These are phyloP conservation scores for Centrapalus pauciflorus DNA, from an alignment of 129 eudicot genomes.

Conservation along the genomic window DNA sequence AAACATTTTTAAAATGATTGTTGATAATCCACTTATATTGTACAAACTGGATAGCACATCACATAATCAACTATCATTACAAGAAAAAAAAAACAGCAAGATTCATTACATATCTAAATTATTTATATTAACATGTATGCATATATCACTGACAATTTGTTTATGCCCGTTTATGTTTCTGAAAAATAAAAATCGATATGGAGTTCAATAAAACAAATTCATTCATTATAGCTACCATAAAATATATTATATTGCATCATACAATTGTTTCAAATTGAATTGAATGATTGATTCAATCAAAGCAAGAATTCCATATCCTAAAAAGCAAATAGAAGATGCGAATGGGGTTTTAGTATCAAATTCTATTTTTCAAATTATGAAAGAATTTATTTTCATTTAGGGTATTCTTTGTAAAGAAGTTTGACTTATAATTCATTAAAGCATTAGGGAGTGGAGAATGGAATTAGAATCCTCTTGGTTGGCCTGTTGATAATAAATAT, in stretches of 20 bases:
- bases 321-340: slow-evolving; percentile 35
- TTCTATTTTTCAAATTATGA: slow-evolving; percentile 15
- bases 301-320: slow-evolving; percentile 4
- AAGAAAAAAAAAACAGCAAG: no score
- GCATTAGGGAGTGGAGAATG: slow-evolving; percentile 29
- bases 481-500: slow-evolving; percentile 20
- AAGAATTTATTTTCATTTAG: neutral
- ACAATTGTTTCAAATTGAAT: neutral
- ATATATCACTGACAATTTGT: no score
- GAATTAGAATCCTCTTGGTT: slow-evolving; percentile 36
- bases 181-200: no score
- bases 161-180: no score
- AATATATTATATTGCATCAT: neutral
- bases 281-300: slow-evolving; percentile 23
- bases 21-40: no score
- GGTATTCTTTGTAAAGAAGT: slow-evolving; percentile 29
- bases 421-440: slow-evolving; percentile 29
- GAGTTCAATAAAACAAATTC: no score
- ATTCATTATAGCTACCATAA: neutral
- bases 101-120: no score
- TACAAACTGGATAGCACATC: no score
- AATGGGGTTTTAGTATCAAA: slow-evolving; percentile 36
- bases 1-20: no score
- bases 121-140: no score
- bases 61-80: no score